Conservation (phyloP, 2,329 filamentous ascomycete species). For the Aspergillus brunneoviolaceus region DNA sequence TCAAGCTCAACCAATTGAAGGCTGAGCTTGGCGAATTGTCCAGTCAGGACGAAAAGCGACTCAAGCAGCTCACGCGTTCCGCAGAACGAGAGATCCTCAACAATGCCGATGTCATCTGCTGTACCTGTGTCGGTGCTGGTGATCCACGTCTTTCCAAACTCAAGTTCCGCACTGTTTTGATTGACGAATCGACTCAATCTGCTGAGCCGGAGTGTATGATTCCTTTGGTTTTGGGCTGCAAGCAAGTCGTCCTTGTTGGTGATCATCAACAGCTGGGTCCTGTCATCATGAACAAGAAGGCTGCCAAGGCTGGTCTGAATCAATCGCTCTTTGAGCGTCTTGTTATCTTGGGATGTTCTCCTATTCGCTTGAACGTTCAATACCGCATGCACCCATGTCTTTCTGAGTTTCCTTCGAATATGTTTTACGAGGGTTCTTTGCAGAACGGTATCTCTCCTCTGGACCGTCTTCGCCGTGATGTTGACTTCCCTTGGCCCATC, state of each 20-base stretch:
- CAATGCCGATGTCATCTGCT: slow-evolving; percentile 97
- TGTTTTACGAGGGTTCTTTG: slow-evolving; percentile 98
- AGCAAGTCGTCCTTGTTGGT: slow-evolving; percentile 97
- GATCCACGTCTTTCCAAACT: slow-evolving; percentile 94
- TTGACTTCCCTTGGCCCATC: slow-evolving; percentile 98
- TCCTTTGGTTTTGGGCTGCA: slow-evolving; percentile 91
- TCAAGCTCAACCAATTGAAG: slow-evolving; percentile 91
- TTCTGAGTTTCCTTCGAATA: slow-evolving; percentile 96
- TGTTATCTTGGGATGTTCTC: slow-evolving; percentile 83
- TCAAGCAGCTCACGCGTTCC: slow-evolving; percentile 89
- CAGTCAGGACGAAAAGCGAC: slow-evolving; percentile 96
- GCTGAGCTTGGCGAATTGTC: slow-evolving; percentile 86
- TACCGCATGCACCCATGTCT: slow-evolving; percentile 99
- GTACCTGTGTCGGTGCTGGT: slow-evolving; percentile 95
- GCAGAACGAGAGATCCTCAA: slow-evolving; percentile 93
- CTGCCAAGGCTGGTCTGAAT: slow-evolving; percentile 93
- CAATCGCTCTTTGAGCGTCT: slow-evolving; percentile 98
- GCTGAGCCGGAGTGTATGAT: slow-evolving; percentile 99
- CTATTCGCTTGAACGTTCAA: slow-evolving; percentile 92
- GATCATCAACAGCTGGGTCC: slow-evolving; percentile 97
- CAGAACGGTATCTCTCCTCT: slow-evolving; percentile 94
- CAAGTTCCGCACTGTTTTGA: slow-evolving; percentile 96
- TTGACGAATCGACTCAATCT: slow-evolving; percentile 97
- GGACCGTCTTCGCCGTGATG: slow-evolving; percentile 83
- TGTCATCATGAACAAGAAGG: slow-evolving; percentile 99